These are phyloP conservation scores for Nicotiana knightiana DNA, from an alignment of 257 asterid species.

Conservation along the genomic window DNA sequence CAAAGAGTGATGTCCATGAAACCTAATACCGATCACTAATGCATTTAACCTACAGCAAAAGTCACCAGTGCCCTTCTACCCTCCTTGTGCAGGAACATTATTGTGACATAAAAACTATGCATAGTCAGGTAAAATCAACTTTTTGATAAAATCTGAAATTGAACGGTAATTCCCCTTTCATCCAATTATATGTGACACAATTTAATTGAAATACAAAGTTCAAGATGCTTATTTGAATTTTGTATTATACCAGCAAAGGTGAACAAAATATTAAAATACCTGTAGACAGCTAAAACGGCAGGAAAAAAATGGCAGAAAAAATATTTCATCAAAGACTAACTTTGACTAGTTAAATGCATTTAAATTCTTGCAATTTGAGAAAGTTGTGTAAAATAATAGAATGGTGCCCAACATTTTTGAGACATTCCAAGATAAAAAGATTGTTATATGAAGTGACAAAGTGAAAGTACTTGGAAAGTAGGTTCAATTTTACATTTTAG, in stretches of 20 bases:
- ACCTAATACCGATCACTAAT: neutral
- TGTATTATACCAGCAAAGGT: neutral
- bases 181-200: neutral
- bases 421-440: neutral
- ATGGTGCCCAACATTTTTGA: neutral
- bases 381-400: neutral
- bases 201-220: neutral
- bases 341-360: constrained; percentile 1
- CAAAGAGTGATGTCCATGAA: neutral
- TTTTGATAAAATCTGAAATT: neutral
- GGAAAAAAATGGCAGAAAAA: neutral
- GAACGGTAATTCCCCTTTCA: neutral
- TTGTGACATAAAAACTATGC: neutral
- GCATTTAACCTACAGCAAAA: neutral
- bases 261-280: neutral
- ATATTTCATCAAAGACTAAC: neutral
- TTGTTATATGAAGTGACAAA: neutral
- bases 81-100: neutral
- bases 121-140: neutral
- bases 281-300: neutral
- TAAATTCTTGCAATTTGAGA: neutral
- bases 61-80: neutral
- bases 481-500: neutral
- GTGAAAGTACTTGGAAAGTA: too few relatives aligned
- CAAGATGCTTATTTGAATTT: neutral